These are phyloP conservation scores for Metschnikowia rubicola DNA, from an alignment of 805 yeast genomes.

Conservation along the genomic window DNA sequence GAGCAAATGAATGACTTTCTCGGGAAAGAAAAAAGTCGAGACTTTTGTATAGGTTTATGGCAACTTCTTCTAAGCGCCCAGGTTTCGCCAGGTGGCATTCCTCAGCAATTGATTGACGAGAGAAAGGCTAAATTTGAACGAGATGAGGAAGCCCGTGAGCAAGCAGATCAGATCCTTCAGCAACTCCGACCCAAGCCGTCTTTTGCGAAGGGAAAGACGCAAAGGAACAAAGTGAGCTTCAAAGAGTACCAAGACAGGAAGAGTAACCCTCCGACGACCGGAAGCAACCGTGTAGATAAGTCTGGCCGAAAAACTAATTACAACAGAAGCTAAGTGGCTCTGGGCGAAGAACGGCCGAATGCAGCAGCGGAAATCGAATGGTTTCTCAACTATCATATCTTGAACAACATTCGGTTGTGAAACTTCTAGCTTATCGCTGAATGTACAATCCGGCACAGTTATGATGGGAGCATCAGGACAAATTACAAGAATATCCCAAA, in stretches of 20 bases:
- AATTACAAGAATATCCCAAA: too few relatives aligned
- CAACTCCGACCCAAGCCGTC: slow-evolving; percentile 6
- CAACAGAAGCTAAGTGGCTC: slow-evolving; percentile 20
- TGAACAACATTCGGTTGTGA: too few relatives aligned
- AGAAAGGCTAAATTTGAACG: slow-evolving; percentile 11
- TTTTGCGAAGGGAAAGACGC: neutral
- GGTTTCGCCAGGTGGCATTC: slow-evolving; percentile 44
- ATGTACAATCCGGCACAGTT: too few relatives aligned
- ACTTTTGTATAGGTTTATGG: slow-evolving; percentile 46
- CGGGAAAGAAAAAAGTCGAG: slow-evolving; percentile 35
- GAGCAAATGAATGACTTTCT: slow-evolving; percentile 46
- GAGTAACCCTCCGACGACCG: neutral
- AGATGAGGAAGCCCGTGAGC: slow-evolving; percentile 11
- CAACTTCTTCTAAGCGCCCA: slow-evolving; percentile 42
- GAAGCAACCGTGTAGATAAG: slow-evolving; percentile 3
- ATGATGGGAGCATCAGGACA: too few relatives aligned
- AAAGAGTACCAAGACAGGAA: neutral
- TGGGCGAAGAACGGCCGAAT: neutral
- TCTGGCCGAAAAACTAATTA: slow-evolving; percentile 23
- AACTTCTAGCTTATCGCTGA: too few relatives aligned
- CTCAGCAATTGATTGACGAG: slow-evolving; percentile 28
- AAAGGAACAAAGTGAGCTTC: neutral
- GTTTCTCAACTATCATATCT: too few relatives aligned
- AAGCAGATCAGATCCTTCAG: slow-evolving; percentile 6
- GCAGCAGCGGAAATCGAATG: too few relatives aligned